Percentiles rank a stretch among this genome's conserved stretches.
Evolutionary conservation across 331 rosid species (phyloP).

Genomic region (Pyrus hybrid): DNA sequence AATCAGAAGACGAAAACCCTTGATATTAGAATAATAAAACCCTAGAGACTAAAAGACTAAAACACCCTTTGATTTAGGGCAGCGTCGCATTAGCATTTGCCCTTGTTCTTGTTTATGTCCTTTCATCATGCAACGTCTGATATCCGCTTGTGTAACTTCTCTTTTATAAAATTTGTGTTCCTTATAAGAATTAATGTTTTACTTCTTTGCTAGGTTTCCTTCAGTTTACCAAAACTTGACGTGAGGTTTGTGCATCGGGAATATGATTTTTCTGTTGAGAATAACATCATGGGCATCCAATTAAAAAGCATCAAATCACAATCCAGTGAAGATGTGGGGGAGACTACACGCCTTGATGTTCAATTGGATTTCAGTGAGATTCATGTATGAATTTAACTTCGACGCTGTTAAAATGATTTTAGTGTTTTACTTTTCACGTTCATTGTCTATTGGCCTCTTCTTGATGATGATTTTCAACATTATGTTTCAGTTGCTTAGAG

Average conservation of each 20-base stretch:
- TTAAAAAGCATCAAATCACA: slow-evolving; percentile 66
- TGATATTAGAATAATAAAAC: no score
- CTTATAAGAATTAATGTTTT: neutral
- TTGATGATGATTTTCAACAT: slow-evolving; percentile 23
- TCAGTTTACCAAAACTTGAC: slow-evolving; percentile 82
- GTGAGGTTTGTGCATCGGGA: slow-evolving; percentile 74
- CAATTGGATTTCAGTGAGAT: slow-evolving; percentile 92
- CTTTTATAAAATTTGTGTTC: neutral
- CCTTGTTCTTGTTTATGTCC: slow-evolving; percentile 2
- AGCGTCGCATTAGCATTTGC: neutral
- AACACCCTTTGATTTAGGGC: neutral
- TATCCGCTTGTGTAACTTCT: neutral
- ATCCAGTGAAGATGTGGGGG: slow-evolving; percentile 78
- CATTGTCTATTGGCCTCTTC: slow-evolving; percentile 19
- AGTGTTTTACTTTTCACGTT: slow-evolving; percentile 5
- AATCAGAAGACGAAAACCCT: neutral
- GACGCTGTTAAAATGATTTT: slow-evolving; percentile 22
- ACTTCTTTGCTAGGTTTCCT: slow-evolving; percentile 61
- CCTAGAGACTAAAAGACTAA: neutral
- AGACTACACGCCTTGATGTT: slow-evolving; percentile 82
- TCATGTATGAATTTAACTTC: slow-evolving; percentile 58
- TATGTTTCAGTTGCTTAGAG: slow-evolving; percentile 71
- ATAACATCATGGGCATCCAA: slow-evolving; percentile 88
- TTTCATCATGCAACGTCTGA: neutral
- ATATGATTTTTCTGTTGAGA: slow-evolving; percentile 55